Evolutionary conservation across 2,329 filamentous ascomycete species (phyloP).

Genomic region (Cercospora berteroae): DNA sequence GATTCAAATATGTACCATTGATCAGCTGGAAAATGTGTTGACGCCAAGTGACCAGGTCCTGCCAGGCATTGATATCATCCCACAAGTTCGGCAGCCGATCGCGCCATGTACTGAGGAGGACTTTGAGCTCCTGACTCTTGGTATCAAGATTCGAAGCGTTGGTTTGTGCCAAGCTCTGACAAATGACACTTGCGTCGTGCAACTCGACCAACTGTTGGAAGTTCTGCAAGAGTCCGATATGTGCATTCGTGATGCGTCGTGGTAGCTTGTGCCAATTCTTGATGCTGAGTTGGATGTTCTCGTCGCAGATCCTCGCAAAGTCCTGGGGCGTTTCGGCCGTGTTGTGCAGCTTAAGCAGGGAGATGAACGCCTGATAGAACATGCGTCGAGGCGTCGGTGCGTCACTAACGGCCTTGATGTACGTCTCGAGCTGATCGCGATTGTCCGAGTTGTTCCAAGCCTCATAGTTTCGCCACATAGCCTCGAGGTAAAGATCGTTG

Average conservation of each 20-base stretch:
- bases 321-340: conserved; percentile 78
- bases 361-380: conserved; percentile 99
- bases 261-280: conserved; percentile 99
- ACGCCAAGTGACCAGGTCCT: conserved; percentile 98
- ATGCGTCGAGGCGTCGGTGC: conserved; percentile 88
- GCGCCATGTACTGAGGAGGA: conserved; percentile 90
- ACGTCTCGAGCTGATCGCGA: conserved; percentile 82
- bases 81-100: conserved; percentile 95
- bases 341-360: conserved; percentile 87
- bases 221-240: conserved; percentile 91
- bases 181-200: conserved; percentile 96
- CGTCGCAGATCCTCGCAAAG: conserved; percentile 88
- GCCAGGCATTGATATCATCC: conserved; percentile 99
- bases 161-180: conserved; percentile 81
- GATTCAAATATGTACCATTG: conserved; percentile 84
- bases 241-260: conserved; percentile 85
- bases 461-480: conserved; percentile 92
- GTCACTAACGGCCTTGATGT: conserved; percentile 97
- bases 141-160: conserved; percentile 81
- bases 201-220: conserved; percentile 98
- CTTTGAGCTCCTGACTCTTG: conserved; percentile 93
- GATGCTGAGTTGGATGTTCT: conserved; percentile 95
- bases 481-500: conserved; percentile 91
- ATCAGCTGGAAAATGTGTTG: conserved; percentile 99
- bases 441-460: conserved; percentile 87